Percentiles rank a stretch among this genome's conserved stretches.
Conservation (phyloP, 352 stramenopile genomes). For the Thraustochytrium sp. region DNA sequence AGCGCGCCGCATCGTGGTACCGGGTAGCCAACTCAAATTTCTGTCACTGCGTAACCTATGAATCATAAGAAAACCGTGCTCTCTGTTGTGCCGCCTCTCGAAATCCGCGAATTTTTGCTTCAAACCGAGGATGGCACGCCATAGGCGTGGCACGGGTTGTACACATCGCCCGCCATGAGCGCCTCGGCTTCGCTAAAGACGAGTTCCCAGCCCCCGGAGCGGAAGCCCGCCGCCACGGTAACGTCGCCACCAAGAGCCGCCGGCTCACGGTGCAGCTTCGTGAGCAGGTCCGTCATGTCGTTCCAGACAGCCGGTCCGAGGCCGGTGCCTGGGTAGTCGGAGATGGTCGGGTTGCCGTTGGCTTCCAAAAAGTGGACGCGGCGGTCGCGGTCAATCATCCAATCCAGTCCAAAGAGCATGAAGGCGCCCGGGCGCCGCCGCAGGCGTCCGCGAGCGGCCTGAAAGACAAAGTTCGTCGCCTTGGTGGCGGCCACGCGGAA, state of each 20-base stretch:
- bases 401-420: constrained; percentile 42
- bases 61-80: too few relatives aligned
- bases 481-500: constrained; percentile 9
- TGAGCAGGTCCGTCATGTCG: constrained; percentile 36
- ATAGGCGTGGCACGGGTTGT: background rate
- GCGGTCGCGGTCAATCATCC: constrained; percentile 33
- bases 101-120: background rate
- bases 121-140: background rate
- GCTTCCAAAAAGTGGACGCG: constrained; percentile 40
- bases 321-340: constrained; percentile 8
- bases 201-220: constrained; percentile 13
- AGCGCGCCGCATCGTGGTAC: too few relatives aligned
- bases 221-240: background rate
- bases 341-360: constrained; percentile 39
- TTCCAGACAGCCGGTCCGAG: constrained; percentile 38
- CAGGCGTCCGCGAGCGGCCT: background rate
- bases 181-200: constrained; percentile 42
- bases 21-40: too few relatives aligned
- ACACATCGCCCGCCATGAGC: background rate
- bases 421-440: constrained; percentile 20
- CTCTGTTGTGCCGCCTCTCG: too few relatives aligned
- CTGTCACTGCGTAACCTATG: too few relatives aligned
- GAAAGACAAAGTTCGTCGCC: constrained; percentile 38
- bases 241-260: background rate
- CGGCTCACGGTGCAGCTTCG: constrained; percentile 25